These are phyloP conservation scores for Saksenaea vasiformis DNA, from an alignment of 371 early-diverging fungal species.

Conservation along the genomic window DNA sequence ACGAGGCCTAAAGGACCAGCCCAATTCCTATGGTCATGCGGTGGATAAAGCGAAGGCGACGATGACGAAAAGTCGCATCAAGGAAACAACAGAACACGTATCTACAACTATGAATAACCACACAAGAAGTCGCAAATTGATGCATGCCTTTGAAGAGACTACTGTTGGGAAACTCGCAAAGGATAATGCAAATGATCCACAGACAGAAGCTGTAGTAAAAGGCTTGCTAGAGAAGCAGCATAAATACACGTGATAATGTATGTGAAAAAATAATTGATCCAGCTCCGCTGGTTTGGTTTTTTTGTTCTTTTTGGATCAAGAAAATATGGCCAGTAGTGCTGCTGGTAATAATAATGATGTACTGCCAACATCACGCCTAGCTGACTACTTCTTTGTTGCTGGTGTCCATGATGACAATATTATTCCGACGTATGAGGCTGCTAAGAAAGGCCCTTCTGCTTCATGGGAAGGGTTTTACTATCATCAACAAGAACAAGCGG, in stretches of 20 bases:
- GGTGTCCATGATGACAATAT: slow-evolving; percentile 45
- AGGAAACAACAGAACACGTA: not conserved
- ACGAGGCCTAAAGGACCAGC: not conserved
- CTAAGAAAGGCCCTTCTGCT: slow-evolving; percentile 22
- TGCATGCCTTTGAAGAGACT: not conserved
- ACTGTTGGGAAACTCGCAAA: not conserved
- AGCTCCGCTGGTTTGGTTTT: not conserved
- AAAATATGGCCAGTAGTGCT: not conserved
- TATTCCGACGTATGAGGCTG: slow-evolving; percentile 32
- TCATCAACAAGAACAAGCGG: slow-evolving; percentile 34
- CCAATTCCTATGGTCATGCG: not conserved
- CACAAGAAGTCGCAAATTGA: not conserved
- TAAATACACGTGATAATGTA: not conserved
- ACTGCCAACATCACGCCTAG: slow-evolving; percentile 26
- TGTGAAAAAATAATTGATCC: not conserved
- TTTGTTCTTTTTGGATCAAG: not conserved
- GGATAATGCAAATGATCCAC: not conserved
- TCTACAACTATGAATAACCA: not conserved
- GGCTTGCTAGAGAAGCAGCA: not conserved
- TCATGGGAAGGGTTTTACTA: slow-evolving; percentile 29
- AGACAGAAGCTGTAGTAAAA: not conserved
- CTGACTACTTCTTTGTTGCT: slow-evolving; percentile 54
- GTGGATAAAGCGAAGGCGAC: not conserved
- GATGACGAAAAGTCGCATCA: not conserved
- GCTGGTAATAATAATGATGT: not conserved